Percentiles rank a stretch among this genome's conserved stretches.
Conservation (phyloP, 2,329 filamentous ascomycete genomes). For the Penicillium frequentans region DNA sequence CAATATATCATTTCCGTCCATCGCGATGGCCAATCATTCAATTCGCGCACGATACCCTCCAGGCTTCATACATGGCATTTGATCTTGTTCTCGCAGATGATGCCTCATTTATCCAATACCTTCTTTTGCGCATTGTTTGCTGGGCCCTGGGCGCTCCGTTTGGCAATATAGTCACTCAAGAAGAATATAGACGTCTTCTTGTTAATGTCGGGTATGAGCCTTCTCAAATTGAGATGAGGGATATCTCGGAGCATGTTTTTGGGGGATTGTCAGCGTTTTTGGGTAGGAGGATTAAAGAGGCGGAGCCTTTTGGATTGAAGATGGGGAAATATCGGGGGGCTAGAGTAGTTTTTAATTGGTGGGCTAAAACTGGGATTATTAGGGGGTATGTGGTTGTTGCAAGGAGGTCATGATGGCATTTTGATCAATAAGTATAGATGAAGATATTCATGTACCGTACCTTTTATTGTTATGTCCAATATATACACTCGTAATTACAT, state of each 20-base stretch:
- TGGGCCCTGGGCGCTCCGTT: slow-evolving; percentile 51
- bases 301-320: slow-evolving; percentile 37
- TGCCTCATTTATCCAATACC: slow-evolving; percentile 23
- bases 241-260: slow-evolving; percentile 58
- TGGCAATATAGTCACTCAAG: slow-evolving; percentile 50
- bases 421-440: not conserved
- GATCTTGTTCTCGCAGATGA: slow-evolving; percentile 49
- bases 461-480: not conserved
- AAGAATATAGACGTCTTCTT: slow-evolving; percentile 49
- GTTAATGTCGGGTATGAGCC: slow-evolving; percentile 50
- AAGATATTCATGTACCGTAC: not conserved
- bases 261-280: slow-evolving; percentile 50
- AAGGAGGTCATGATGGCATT: slow-evolving; percentile 10
- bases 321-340: slow-evolving; percentile 39
- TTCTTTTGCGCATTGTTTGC: slow-evolving; percentile 46
- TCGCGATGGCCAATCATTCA: slow-evolving; percentile 51
- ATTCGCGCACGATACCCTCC: slow-evolving; percentile 42
- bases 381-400: slow-evolving; percentile 44
- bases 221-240: slow-evolving; percentile 45
- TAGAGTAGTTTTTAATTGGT: slow-evolving; percentile 43
- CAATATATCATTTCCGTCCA: slow-evolving; percentile 58
- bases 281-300: slow-evolving; percentile 32
- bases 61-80: slow-evolving; percentile 56
- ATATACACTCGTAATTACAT: not conserved
- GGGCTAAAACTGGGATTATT: slow-evolving; percentile 39